Percentiles rank a stretch among this genome's conserved stretches.
These are phyloP conservation scores for Trametopsis cervina DNA, from an alignment of 768 basidiomycete species.

Conservation along the genomic window DNA sequence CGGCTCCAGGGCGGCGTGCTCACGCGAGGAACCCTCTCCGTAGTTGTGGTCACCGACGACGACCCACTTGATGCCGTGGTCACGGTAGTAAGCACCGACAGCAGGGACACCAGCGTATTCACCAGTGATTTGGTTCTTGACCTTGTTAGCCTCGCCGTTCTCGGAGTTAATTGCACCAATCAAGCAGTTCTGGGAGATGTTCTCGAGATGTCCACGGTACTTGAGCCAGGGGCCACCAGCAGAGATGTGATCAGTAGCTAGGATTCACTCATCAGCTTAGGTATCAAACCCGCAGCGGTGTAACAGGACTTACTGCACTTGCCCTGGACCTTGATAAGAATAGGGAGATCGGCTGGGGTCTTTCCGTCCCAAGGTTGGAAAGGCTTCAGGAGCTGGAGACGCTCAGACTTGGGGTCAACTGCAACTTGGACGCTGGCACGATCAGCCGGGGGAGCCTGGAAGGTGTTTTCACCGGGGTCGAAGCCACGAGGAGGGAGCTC, in stretches of 20 bases:
- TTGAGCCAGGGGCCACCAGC: slow-evolving; percentile 99
- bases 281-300: not conserved
- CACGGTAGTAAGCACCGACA: slow-evolving; percentile 83
- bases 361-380: slow-evolving; percentile 94
- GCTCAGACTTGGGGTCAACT: slow-evolving; percentile 78
- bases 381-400: slow-evolving; percentile 84
- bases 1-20: slow-evolving; percentile 95
- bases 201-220: slow-evolving; percentile 97
- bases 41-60: slow-evolving; percentile 96
- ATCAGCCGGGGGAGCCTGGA: slow-evolving; percentile 89
- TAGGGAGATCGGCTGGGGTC: slow-evolving; percentile 80
- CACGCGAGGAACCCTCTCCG: slow-evolving; percentile 96
- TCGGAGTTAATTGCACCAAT: slow-evolving; percentile 96
- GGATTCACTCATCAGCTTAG: not conserved
- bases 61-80: slow-evolving; percentile 90
- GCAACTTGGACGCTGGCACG: slow-evolving; percentile 80
- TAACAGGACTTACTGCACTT: slow-evolving; percentile 80
- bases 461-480: slow-evolving; percentile 95
- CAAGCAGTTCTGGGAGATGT: slow-evolving; percentile 97
- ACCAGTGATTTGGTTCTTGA: slow-evolving; percentile 87
- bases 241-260: slow-evolving; percentile 89
- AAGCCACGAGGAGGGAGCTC: slow-evolving; percentile 95
- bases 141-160: slow-evolving; percentile 93
- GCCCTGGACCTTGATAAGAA: slow-evolving; percentile 97
- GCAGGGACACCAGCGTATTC: slow-evolving; percentile 81